A percentile compares a stretch with the other conserved stretches of the same genome.
Conservation (phyloP, 129 eudicot species). For the Oenanthe sinensis region DNA sequence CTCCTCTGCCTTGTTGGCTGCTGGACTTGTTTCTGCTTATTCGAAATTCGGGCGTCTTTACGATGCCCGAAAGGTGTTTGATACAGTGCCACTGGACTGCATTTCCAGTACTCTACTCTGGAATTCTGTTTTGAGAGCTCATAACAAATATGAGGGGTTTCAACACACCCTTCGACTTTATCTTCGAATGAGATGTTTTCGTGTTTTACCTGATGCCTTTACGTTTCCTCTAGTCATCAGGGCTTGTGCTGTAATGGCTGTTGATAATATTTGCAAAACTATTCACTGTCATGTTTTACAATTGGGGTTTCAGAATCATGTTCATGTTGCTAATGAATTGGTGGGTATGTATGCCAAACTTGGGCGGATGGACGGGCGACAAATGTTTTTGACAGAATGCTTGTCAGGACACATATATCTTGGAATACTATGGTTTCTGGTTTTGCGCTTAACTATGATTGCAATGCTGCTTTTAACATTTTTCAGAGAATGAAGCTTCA, state of each 20-base stretch:
- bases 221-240: slow-evolving; percentile 53
- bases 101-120: slow-evolving; percentile 31
- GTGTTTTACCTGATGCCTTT: slow-evolving; percentile 47
- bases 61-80: slow-evolving; percentile 51
- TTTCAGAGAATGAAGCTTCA: slow-evolving; percentile 50
- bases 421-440: slow-evolving; percentile 72
- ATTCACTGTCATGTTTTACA: slow-evolving; percentile 51
- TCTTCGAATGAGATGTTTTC: slow-evolving; percentile 30
- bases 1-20: slow-evolving; percentile 32
- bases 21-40: slow-evolving; percentile 49
- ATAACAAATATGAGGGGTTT: slow-evolving; percentile 24
- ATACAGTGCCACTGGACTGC: slow-evolving; percentile 21
- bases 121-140: slow-evolving; percentile 68
- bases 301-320: slow-evolving; percentile 32
- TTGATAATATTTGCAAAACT: slow-evolving; percentile 18
- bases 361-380: slow-evolving; percentile 37
- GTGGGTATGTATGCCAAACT: slow-evolving; percentile 50
- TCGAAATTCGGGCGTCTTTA: slow-evolving; percentile 22
- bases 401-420: slow-evolving; percentile 38
- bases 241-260: slow-evolving; percentile 48
- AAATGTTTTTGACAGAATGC: slow-evolving; percentile 55
- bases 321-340: slow-evolving; percentile 57
- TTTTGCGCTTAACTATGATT: slow-evolving; percentile 37
- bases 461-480: slow-evolving; percentile 32
- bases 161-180: slow-evolving; percentile 34